Percentiles rank a stretch among this genome's conserved stretches.
These are phyloP conservation scores for Lachnellula willkommii DNA, from an alignment of 2,329 filamentous ascomycete species.

Conservation along the genomic window DNA sequence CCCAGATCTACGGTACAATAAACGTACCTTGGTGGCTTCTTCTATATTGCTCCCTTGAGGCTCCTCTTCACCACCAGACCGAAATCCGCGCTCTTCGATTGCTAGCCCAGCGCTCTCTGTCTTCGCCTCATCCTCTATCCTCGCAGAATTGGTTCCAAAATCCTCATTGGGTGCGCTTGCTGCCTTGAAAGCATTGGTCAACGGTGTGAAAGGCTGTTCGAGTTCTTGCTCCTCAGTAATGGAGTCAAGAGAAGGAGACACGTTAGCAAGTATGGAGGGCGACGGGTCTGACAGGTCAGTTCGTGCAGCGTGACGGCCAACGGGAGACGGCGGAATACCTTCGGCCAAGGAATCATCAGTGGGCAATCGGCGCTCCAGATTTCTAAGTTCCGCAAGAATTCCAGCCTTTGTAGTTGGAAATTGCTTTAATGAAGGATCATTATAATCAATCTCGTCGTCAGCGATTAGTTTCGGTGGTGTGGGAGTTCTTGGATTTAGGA, in stretches of 20 bases:
- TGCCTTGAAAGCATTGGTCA: background rate
- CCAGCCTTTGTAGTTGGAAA: constrained; percentile 27
- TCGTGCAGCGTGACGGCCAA: constrained; percentile 7
- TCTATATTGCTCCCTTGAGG: background rate
- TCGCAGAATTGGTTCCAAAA: background rate
- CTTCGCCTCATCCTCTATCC: background rate
- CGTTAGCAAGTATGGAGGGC: constrained; percentile 9
- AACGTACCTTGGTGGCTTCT: background rate
- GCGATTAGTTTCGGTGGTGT: constrained; percentile 2
- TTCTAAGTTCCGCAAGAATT: constrained; percentile 23
- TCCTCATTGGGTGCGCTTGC: background rate
- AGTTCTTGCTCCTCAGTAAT: constrained; percentile 24
- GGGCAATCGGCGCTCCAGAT: constrained; percentile 21
- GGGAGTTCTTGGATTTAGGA: constrained; percentile 2
- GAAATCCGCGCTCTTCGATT: background rate
- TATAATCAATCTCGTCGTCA: constrained; percentile 19
- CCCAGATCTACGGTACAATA: background rate
- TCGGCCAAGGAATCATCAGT: constrained; percentile 20
- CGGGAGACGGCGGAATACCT: constrained; percentile 18
- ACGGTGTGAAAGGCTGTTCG: constrained; percentile 7
- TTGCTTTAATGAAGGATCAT: constrained; percentile 26
- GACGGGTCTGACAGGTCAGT: constrained; percentile 9
- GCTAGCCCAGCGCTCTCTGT: background rate
- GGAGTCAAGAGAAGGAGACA: constrained; percentile 23
- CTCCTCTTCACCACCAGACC: background rate